Evolutionary conservation across 1,139 yeast species (phyloP).

Genomic region (Candida tropicalis): DNA sequence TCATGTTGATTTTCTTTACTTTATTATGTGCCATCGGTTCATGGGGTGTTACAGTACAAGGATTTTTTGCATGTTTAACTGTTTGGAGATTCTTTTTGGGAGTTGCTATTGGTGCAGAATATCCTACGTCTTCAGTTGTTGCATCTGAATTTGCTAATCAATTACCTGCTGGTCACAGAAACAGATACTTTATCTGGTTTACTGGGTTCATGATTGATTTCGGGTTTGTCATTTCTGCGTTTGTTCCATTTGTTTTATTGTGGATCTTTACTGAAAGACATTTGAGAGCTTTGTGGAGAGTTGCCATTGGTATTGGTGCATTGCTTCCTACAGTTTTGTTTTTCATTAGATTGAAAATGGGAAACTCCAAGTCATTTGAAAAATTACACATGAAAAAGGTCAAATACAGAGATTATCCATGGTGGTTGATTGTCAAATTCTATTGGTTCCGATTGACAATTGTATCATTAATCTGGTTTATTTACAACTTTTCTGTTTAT

Average conservation of each 20-base stretch:
- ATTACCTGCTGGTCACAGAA: conserved; percentile 78
- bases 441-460: conserved; percentile 80
- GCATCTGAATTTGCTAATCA: conserved; percentile 88
- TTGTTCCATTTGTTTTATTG: conserved; percentile 81
- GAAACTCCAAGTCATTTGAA: conserved; percentile 69
- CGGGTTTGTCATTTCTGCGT: conserved; percentile 83
- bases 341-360: conserved; percentile 71
- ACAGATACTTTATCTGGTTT: conserved; percentile 86
- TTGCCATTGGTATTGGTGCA: conserved; percentile 88
- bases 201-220: conserved; percentile 85
- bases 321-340: conserved; percentile 81
- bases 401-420: conserved; percentile 53
- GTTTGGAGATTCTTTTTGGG: conserved; percentile 86
- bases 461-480: conserved; percentile 82
- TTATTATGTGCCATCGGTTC: conserved; percentile 75
- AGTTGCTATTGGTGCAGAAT: conserved; percentile 85
- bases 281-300: conserved; percentile 86
- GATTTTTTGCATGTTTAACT: conserved; percentile 79
- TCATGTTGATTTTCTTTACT: conserved; percentile 70
- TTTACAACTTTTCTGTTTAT: conserved; percentile 84
- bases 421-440: conserved; percentile 67
- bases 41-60: conserved; percentile 76
- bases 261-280: conserved; percentile 78
- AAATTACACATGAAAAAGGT: conserved; percentile 70
- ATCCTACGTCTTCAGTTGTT: conserved; percentile 91